Evolutionary conservation across 179 eudicot species (phyloP).

Genomic region (Sideroxylon spinosum): DNA sequence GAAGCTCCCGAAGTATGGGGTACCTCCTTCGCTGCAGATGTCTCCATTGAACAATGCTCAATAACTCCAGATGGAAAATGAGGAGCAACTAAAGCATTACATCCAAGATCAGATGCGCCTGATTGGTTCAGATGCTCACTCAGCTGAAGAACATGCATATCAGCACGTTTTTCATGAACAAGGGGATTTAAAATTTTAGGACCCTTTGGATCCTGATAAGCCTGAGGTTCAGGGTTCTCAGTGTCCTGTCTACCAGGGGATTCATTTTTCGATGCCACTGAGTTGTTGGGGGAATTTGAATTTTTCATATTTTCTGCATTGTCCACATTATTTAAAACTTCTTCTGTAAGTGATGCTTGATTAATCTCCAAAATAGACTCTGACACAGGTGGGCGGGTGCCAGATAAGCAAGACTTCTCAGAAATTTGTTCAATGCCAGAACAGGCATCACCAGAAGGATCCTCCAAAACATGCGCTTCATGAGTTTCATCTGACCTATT

Average conservation of each 20-base stretch:
- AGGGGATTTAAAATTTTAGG: conserved; percentile 16
- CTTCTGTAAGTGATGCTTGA: conserved; percentile 17
- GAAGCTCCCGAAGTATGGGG: conserved; percentile 26
- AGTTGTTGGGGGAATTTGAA: conserved; percentile 5
- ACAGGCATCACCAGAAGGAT: conserved; percentile 18
- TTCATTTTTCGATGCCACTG: conserved; percentile 15
- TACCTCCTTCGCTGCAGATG: conserved; percentile 30
- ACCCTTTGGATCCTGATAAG: conserved; percentile 22
- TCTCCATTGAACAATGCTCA: conserved; percentile 21
- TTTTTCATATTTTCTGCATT: conserved; percentile 21
- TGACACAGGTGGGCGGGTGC: conserved; percentile 20
- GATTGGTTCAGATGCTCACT: conserved; percentile 35
- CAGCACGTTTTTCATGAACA: conserved; percentile 22
- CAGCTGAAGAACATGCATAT: conserved; percentile 39
- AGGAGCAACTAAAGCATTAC: conserved; percentile 21
- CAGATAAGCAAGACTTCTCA: conserved; percentile 26
- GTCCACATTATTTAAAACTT: conserved; percentile 21
- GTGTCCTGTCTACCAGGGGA: conserved; percentile 19
- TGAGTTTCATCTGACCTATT: background rate
- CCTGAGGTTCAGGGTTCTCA: conserved; percentile 25
- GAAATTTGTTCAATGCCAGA: conserved; percentile 15
- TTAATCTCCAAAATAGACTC: conserved; percentile 24
- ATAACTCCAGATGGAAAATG: conserved; percentile 24
- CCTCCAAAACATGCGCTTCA: conserved; percentile 17
- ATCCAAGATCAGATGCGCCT: conserved; percentile 22